A percentile compares a stretch with the other conserved stretches of the same genome.
Conservation (phyloP, 1,284 basidiomycete genomes). For the Leccinum cinnamomeum region DNA sequence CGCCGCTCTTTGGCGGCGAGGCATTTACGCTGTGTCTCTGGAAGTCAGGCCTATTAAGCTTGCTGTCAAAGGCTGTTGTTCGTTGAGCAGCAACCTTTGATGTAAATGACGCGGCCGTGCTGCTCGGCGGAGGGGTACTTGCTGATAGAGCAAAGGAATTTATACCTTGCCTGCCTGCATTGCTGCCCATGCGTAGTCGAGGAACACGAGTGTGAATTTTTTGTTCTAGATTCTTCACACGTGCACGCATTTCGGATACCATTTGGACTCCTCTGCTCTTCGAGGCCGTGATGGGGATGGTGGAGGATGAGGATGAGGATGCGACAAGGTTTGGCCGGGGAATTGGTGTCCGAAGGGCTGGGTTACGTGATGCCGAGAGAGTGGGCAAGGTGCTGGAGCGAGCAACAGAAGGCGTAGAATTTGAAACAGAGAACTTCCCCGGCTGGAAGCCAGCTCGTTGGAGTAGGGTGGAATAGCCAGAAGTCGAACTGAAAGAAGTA, state of each 20-base stretch:
- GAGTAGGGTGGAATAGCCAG: constrained; percentile 49
- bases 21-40: constrained; percentile 36
- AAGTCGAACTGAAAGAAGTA: constrained; percentile 38
- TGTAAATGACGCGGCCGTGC: constrained; percentile 36
- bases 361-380: constrained; percentile 45
- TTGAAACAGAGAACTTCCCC: constrained; percentile 42
- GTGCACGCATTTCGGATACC: constrained; percentile 84
- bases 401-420: constrained; percentile 46
- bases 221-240: constrained; percentile 76
- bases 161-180: constrained; percentile 49
- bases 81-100: constrained; percentile 23
- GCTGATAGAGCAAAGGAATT: constrained; percentile 39
- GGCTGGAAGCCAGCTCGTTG: constrained; percentile 52
- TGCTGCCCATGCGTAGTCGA: constrained; percentile 73
- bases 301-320: constrained; percentile 41
- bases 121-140: constrained; percentile 34
- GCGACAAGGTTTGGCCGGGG: constrained; percentile 46
- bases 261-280: constrained; percentile 82
- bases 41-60: constrained; percentile 20
- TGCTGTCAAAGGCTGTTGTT: constrained; percentile 23
- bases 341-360: constrained; percentile 46
- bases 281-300: constrained; percentile 46
- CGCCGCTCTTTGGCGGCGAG: constrained; percentile 45
- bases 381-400: constrained; percentile 61
- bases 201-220: constrained; percentile 84